Evolutionary conservation across 2,329 filamentous ascomycete species (phyloP).

Genomic region (Pseudopithomyces maydicus): DNA sequence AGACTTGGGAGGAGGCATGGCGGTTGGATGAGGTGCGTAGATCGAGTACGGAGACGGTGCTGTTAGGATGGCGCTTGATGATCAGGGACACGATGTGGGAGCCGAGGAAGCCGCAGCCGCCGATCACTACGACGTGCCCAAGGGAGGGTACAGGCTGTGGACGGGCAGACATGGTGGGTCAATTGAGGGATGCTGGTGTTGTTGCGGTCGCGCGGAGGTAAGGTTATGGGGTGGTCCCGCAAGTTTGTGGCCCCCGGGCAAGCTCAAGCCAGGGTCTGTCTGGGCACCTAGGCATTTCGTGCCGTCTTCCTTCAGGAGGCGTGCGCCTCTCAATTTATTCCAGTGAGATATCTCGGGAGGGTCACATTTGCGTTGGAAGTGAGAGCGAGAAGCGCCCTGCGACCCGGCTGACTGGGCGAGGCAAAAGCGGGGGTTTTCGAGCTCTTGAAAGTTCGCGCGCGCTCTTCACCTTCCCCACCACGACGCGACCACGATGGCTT

Average conservation of each 20-base stretch:
- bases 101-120: conserved; percentile 59
- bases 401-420: too few species aligned
- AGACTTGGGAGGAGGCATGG: conserved; percentile 47
- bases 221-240: neutral
- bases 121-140: conserved; percentile 55
- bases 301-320: neutral
- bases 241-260: neutral
- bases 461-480: neutral
- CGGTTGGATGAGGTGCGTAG: conserved; percentile 50
- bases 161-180: conserved; percentile 12
- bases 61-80: conserved; percentile 45
- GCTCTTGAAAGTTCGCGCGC: neutral
- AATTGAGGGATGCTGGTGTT: conserved; percentile 22
- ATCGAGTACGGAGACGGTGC: conserved; percentile 54
- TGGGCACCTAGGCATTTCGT: neutral
- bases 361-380: too few species aligned
- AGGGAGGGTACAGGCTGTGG: conserved; percentile 34
- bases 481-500: conserved; percentile 29
- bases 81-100: conserved; percentile 57
- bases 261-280: neutral
- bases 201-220: neutral
- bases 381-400: too few species aligned
- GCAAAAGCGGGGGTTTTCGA: neutral
- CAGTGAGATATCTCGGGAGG: neutral
- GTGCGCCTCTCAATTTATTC: neutral